These are phyloP conservation scores for Kazachstania viticola DNA, from an alignment of 805 yeast species.

Conservation along the genomic window DNA sequence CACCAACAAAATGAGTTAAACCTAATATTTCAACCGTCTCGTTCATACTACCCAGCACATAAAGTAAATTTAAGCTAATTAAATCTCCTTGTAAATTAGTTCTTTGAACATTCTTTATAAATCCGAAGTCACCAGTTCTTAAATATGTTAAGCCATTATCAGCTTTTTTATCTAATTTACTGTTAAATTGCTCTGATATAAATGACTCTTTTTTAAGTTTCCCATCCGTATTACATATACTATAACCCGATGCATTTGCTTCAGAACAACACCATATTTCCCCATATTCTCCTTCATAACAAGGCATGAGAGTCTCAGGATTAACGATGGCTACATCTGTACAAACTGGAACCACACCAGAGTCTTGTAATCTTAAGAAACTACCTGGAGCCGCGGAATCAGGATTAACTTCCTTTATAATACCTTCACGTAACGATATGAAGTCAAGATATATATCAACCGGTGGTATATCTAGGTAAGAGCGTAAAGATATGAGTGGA, in stretches of 20 bases:
- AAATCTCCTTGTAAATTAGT: constrained; percentile 30
- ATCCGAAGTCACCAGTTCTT: constrained; percentile 92
- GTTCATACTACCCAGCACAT: constrained; percentile 71
- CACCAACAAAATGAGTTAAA: constrained; percentile 78
- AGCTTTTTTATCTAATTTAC: constrained; percentile 48
- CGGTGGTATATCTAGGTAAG: constrained; percentile 82
- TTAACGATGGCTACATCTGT: constrained; percentile 91
- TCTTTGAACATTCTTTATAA: constrained; percentile 60
- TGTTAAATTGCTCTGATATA: constrained; percentile 44
- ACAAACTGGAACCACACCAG: constrained; percentile 92
- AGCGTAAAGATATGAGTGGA: constrained; percentile 66
- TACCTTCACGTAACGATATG: constrained; percentile 80
- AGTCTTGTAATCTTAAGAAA: constrained; percentile 75
- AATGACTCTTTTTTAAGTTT: constrained; percentile 42
- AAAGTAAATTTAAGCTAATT: constrained; percentile 58
- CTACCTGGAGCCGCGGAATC: constrained; percentile 5
- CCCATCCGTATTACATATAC: constrained; percentile 29
- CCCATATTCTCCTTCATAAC: constrained; percentile 86
- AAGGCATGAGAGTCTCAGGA: constrained; percentile 74
- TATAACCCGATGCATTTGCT: constrained; percentile 58
- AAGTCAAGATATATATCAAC: constrained; percentile 82
- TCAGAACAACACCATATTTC: constrained; percentile 95
- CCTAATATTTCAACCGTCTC: constrained; percentile 90
- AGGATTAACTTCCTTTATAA: constrained; percentile 67
- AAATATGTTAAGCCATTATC: constrained; percentile 54